Percentiles rank a stretch among this genome's conserved stretches.
These are phyloP conservation scores for Citrus cavaleriei DNA, from an alignment of 345 rosid genomes.

Conservation along the genomic window DNA sequence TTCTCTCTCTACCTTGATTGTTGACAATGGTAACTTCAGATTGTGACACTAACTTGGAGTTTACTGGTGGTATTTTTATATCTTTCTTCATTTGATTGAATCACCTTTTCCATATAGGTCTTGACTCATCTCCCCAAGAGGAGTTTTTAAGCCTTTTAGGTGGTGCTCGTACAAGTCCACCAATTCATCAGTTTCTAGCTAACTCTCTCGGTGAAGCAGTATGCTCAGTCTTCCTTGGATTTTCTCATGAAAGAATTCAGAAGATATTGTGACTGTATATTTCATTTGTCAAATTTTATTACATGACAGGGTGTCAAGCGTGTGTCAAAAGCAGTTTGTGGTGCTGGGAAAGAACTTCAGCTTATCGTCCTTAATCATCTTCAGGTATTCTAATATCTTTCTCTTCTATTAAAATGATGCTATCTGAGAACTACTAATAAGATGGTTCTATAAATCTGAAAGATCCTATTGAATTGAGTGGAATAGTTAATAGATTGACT, in stretches of 20 bases:
- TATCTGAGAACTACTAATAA: neutral
- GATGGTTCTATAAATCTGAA: neutral
- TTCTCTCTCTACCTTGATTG: slow-evolving; percentile 62
- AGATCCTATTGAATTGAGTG: slow-evolving; percentile 3
- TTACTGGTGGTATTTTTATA: slow-evolving; percentile 4
- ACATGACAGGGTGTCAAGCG: slow-evolving; percentile 75
- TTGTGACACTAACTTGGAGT: slow-evolving; percentile 3
- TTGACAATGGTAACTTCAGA: slow-evolving; percentile 60
- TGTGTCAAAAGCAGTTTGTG: slow-evolving; percentile 72
- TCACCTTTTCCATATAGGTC: slow-evolving; percentile 38
- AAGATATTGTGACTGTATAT: neutral
- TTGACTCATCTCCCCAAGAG: slow-evolving; percentile 91
- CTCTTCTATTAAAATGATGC: slow-evolving; percentile 11
- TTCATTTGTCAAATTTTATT: slow-evolving; percentile 20
- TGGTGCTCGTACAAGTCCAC: slow-evolving; percentile 88
- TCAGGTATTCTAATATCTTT: slow-evolving; percentile 50
- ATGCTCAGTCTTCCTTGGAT: slow-evolving; percentile 22
- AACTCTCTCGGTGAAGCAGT: slow-evolving; percentile 88
- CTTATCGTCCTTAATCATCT: slow-evolving; percentile 78
- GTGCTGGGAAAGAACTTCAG: slow-evolving; percentile 93
- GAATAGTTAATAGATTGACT: neutral
- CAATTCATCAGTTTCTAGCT: slow-evolving; percentile 86
- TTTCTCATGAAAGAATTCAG: slow-evolving; percentile 6
- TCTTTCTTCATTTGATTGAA: slow-evolving; percentile 15
- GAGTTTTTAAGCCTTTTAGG: slow-evolving; percentile 88